Conservation (phyloP, 2,329 filamentous ascomycete genomes). For the Camillea tinctor region DNA sequence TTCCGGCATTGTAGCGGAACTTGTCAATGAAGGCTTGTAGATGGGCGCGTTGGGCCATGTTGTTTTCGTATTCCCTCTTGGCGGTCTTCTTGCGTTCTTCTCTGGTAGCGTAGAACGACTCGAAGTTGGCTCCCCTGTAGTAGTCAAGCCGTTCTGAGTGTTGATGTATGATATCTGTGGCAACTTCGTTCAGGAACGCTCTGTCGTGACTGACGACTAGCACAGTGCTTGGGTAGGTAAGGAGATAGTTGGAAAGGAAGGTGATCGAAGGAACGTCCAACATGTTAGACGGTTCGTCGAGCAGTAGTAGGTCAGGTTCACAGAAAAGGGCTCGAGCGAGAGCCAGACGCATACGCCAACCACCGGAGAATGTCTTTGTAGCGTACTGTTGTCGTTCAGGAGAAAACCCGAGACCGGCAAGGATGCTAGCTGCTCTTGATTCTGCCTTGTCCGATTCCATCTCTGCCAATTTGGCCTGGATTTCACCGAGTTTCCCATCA, state of each 20-base stretch:
- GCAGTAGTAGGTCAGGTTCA: slow-evolving; percentile 90
- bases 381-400: slow-evolving; percentile 86
- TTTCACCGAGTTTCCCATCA: slow-evolving; percentile 85
- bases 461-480: slow-evolving; percentile 88
- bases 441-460: slow-evolving; percentile 99
- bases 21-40: slow-evolving; percentile 99
- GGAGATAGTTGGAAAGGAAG: slow-evolving; percentile 94
- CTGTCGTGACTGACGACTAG: slow-evolving; percentile 98
- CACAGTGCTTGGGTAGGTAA: slow-evolving; percentile 89
- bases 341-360: slow-evolving; percentile 98
- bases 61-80: slow-evolving; percentile 97
- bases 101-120: slow-evolving; percentile 94
- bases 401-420: slow-evolving; percentile 96
- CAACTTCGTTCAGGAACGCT: slow-evolving; percentile 97
- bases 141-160: slow-evolving; percentile 97
- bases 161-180: slow-evolving; percentile 98
- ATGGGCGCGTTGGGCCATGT: slow-evolving; percentile 91
- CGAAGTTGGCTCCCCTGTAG: slow-evolving; percentile 97
- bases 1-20: slow-evolving; percentile 98
- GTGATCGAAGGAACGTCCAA: slow-evolving; percentile 99
- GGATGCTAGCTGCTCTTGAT: slow-evolving; percentile 88
- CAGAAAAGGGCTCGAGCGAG: slow-evolving; percentile 95
- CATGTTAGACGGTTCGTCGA: slow-evolving; percentile 99
- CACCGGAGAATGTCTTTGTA: slow-evolving; percentile 97
- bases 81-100: slow-evolving; percentile 96